Conservation (phyloP, 305 asterid genomes). For the Fraxinus velutina region DNA sequence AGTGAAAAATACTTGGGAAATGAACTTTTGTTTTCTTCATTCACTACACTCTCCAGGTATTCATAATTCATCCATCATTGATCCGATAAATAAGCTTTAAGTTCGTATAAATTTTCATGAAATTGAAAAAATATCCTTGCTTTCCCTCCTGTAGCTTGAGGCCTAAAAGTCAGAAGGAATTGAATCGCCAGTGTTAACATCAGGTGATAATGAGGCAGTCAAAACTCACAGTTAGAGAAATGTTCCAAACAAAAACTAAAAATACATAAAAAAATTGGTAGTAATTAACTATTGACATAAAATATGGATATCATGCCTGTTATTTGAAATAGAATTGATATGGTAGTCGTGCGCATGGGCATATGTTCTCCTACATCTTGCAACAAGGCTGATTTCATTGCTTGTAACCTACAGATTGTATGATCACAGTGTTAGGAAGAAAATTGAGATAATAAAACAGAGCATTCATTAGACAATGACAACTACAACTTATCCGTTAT, state of each 20-base stretch:
- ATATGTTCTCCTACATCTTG: slow-evolving; percentile 94
- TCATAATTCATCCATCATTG: slow-evolving; percentile 16
- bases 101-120: background rate
- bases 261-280: slow-evolving; percentile 7
- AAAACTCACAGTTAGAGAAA: slow-evolving; percentile 1
- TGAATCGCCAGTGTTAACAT: slow-evolving; percentile 4
- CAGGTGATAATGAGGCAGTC: background rate
- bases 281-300: slow-evolving; percentile 15
- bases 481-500: background rate
- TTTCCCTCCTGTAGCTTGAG: slow-evolving; percentile 17
- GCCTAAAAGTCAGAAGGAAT: slow-evolving; percentile 17
- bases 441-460: slow-evolving; percentile 1
- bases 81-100: slow-evolving; percentile 12
- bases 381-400: slow-evolving; percentile 80
- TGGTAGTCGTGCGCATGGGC: slow-evolving; percentile 99
- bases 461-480: slow-evolving; percentile 21
- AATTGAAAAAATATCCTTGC: slow-evolving; percentile 11
- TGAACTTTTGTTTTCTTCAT: background rate
- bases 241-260: background rate
- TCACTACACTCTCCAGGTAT: background rate
- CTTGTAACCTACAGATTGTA: slow-evolving; percentile 64
- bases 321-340: slow-evolving; percentile 91
- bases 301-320: slow-evolving; percentile 58
- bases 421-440: slow-evolving; percentile 21
- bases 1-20: background rate